phyloP scores from a whole-genome alignment of 371 early-diverging fungal species.

The Catenaria anguillulae region DNA sequence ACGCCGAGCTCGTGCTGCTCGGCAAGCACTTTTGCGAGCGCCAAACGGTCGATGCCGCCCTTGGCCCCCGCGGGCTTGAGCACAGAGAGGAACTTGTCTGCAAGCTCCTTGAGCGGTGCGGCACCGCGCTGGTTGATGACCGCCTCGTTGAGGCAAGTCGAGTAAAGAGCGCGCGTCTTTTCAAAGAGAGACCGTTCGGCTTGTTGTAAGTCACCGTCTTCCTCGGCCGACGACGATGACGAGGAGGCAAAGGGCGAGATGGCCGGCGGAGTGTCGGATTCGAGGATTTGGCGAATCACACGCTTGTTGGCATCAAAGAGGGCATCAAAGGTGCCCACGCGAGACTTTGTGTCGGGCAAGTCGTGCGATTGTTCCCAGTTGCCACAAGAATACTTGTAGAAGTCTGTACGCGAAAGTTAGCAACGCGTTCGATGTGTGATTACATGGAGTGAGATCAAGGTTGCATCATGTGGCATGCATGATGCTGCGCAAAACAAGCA shows the following conservation, averaged over 20 bases:
- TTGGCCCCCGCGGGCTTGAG: neutral
- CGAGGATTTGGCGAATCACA: conserved; percentile 10
- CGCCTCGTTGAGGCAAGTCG: conserved; percentile 40
- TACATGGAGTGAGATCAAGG: too few species aligned
- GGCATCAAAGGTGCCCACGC: conserved; percentile 22
- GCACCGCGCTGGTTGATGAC: conserved; percentile 28
- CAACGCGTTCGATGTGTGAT: too few species aligned
- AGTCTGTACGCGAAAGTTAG: neutral
- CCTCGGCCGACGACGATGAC: conserved; percentile 3
- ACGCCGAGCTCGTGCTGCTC: conserved; percentile 8
- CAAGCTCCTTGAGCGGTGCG: conserved; percentile 26
- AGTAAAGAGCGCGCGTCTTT: conserved; percentile 29
- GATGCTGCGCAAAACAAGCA: too few species aligned
- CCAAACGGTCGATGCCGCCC: neutral
- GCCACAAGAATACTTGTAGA: conserved; percentile 16
- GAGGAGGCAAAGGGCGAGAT: conserved; percentile 14
- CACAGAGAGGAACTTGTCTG: conserved; percentile 18
- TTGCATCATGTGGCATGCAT: too few species aligned
- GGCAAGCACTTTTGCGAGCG: conserved; percentile 11
- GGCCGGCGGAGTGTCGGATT: neutral
- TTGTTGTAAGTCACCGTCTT: conserved; percentile 21
- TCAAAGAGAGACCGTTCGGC: conserved; percentile 33
- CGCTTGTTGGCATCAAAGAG: conserved; percentile 25
- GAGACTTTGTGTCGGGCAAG: conserved; percentile 34
- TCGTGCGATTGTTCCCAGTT: conserved; percentile 28